These are phyloP conservation scores for Phytopythium boreale DNA, from an alignment of 352 stramenopile species.

Conservation along the genomic window DNA sequence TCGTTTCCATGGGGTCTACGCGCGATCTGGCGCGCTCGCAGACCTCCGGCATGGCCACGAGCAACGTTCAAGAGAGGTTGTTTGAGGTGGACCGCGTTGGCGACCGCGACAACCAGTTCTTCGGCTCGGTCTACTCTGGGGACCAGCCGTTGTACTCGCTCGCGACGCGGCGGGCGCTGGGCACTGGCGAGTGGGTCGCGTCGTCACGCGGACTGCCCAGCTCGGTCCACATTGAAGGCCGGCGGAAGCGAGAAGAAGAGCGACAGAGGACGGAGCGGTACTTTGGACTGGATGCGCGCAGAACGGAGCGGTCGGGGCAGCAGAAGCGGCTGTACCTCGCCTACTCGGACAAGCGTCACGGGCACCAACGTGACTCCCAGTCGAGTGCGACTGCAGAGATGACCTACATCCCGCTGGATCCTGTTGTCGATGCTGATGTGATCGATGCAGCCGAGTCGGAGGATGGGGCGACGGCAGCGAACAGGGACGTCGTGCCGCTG, in stretches of 20 bases:
- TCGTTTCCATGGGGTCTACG: neutral
- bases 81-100: constrained; percentile 66
- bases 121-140: constrained; percentile 57
- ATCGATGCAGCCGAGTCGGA: neutral
- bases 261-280: constrained; percentile 31
- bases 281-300: constrained; percentile 44
- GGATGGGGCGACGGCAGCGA: neutral
- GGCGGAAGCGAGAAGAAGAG: constrained; percentile 5
- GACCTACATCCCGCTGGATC: constrained; percentile 59
- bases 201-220: constrained; percentile 10
- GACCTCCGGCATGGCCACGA: neutral
- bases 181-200: constrained; percentile 43
- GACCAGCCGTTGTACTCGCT: constrained; percentile 65
- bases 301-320: constrained; percentile 31
- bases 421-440: constrained; percentile 25
- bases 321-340: constrained; percentile 59
- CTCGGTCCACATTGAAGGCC: constrained; percentile 4
- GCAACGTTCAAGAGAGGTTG: constrained; percentile 24
- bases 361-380: constrained; percentile 5
- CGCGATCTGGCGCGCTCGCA: neutral
- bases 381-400: constrained; percentile 21
- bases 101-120: constrained; percentile 69
- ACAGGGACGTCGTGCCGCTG: constrained; percentile 22
- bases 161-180: constrained; percentile 40
- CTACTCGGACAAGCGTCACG: constrained; percentile 60